Conservation (phyloP, 805 yeast genomes). For the Candida fluviatilis region DNA sequence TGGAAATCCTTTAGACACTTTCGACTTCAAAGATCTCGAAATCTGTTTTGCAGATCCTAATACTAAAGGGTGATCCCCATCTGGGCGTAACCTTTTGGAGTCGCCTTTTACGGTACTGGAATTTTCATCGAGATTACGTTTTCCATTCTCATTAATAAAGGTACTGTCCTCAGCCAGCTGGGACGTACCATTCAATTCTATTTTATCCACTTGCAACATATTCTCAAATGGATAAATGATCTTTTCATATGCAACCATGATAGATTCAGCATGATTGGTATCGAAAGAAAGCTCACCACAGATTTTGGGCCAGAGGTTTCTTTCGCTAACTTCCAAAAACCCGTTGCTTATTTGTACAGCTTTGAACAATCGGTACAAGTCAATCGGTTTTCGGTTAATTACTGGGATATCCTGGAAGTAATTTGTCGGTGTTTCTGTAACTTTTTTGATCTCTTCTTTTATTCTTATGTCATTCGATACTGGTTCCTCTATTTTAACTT, state of each 20-base stretch:
- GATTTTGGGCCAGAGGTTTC: constrained; percentile 77
- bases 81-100: background rate
- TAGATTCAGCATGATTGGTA: constrained; percentile 65
- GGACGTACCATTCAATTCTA: background rate
- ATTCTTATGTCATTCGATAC: background rate
- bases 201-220: background rate
- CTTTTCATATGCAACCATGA: constrained; percentile 55
- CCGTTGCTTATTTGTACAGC: constrained; percentile 68
- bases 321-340: constrained; percentile 53
- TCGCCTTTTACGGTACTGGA: background rate
- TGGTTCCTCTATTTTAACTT: too few species aligned
- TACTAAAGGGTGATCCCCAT: constrained; percentile 30
- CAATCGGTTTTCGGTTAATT: constrained; percentile 63
- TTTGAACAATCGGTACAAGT: constrained; percentile 54
- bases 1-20: constrained; percentile 48
- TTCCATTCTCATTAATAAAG: constrained; percentile 8
- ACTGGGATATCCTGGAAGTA: background rate
- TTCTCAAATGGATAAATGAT: constrained; percentile 31
- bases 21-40: constrained; percentile 42
- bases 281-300: constrained; percentile 78
- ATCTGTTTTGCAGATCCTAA: constrained; percentile 44
- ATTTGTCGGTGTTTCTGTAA: too few species aligned
- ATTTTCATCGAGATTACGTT: constrained; percentile 4
- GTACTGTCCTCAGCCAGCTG: constrained; percentile 9
- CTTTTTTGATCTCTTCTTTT: background rate